A percentile compares a stretch with the other conserved stretches of the same genome.
These are phyloP conservation scores for Hydrangea macrophylla DNA, from an alignment of 148 eudicot species.

Conservation along the genomic window DNA sequence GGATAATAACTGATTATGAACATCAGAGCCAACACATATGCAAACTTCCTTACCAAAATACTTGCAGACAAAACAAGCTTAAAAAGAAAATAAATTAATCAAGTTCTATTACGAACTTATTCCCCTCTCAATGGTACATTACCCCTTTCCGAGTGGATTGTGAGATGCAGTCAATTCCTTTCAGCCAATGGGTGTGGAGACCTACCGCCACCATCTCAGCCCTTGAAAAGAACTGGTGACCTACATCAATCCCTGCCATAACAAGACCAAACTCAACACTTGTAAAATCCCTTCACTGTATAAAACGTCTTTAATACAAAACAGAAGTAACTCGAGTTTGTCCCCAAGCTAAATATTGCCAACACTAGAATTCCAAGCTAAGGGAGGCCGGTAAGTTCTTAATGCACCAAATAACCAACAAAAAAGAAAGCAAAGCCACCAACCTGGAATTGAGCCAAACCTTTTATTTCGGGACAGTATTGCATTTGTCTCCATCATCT, in stretches of 20 bases:
- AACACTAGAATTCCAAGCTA: neutral
- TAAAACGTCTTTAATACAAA: neutral
- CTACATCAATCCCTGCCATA: conserved; percentile 81
- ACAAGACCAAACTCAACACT: conserved; percentile 6
- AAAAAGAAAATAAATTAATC: neutral
- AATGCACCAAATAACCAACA: neutral
- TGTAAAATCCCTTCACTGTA: neutral
- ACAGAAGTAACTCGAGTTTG: neutral
- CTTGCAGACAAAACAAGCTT: neutral
- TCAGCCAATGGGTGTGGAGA: conserved; percentile 85
- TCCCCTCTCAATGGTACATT: neutral
- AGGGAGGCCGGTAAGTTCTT: neutral
- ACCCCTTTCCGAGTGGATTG: conserved; percentile 28
- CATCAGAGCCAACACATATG: conserved; percentile 6
- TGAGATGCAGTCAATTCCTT: conserved; percentile 84
- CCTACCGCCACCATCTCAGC: conserved; percentile 92
- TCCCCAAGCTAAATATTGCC: neutral
- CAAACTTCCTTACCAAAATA: neutral
- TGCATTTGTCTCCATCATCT: conserved; percentile 51
- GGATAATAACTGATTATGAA: neutral
- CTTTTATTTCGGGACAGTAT: conserved; percentile 40
- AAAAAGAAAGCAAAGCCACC: conserved; percentile 5
- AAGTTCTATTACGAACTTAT: conserved; percentile 6
- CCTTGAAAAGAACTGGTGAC: conserved; percentile 86
- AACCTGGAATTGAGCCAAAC: conserved; percentile 81